A percentile compares a stretch with the other conserved stretches of the same genome.
Evolutionary conservation across 306 rosid species (phyloP).

Genomic region (Dicorynia guianensis): DNA sequence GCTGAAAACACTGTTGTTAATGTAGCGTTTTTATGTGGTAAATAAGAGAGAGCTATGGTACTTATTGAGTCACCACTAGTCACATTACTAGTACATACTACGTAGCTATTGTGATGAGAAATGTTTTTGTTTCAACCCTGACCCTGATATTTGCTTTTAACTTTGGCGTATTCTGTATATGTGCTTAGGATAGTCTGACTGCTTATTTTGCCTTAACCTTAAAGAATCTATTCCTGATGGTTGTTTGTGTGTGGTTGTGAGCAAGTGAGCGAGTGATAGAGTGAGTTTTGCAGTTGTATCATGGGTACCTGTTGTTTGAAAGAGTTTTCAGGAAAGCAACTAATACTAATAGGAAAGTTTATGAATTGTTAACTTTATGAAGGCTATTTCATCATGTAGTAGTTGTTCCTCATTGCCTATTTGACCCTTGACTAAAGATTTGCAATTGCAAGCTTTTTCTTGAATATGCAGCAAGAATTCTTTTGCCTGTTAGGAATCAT

Average conservation of each 20-base stretch:
- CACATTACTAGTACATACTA: no score
- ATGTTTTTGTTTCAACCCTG: conserved; percentile 11
- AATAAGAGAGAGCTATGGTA: no score
- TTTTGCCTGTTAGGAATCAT: not conserved
- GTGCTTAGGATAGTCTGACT: not conserved
- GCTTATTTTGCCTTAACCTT: no score
- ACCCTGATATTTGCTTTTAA: not conserved
- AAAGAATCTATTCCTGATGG: no score
- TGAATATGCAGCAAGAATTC: not conserved
- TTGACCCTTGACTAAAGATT: not conserved
- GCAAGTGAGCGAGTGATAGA: not conserved
- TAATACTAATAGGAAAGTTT: not conserved
- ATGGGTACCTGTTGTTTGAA: not conserved
- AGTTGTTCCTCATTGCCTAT: conserved; percentile 13
- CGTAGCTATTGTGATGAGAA: no score
- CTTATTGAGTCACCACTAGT: no score
- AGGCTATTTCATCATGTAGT: not conserved
- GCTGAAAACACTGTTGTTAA: no score
- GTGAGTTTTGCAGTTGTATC: not conserved
- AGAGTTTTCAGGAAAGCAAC: not conserved
- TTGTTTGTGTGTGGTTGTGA: no score
- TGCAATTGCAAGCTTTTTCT: not conserved
- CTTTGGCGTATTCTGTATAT: not conserved
- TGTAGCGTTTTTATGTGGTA: no score
- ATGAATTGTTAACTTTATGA: not conserved